A percentile compares a stretch with the other conserved stretches of the same genome.
Evolutionary conservation across 202 grass and related monocot species (phyloP).

Genomic region (Dendrocalamus latiflorus): DNA sequence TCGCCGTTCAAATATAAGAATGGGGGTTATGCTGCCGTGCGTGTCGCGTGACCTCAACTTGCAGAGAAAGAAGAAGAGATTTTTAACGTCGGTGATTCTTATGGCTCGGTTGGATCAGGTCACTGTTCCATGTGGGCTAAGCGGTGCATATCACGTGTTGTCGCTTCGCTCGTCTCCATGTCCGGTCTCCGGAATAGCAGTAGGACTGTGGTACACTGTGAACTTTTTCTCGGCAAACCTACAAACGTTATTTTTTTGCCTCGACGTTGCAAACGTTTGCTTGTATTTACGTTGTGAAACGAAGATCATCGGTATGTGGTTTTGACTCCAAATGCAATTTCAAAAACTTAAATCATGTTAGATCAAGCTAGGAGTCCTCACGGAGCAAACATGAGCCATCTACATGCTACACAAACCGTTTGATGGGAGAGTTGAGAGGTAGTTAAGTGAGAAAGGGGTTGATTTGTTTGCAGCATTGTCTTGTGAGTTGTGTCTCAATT

Average conservation of each 20-base stretch:
- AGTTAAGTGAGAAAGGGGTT: not conserved
- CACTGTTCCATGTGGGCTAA: conserved; percentile 19
- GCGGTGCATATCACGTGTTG: conserved; percentile 36
- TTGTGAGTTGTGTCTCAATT: not conserved
- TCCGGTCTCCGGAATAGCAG: not conserved
- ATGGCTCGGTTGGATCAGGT: conserved; percentile 5
- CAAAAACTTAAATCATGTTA: not conserved
- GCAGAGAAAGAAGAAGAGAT: not conserved
- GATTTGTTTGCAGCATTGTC: not conserved
- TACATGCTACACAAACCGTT: not conserved
- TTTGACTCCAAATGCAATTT: not conserved
- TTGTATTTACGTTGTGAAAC: not conserved
- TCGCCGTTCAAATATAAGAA: not conserved
- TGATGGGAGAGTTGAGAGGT: not conserved
- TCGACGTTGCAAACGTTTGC: not conserved
- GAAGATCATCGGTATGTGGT: not conserved
- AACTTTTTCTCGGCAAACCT: not conserved
- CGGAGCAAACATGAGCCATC: not conserved
- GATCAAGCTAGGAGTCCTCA: not conserved
- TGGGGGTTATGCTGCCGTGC: not conserved
- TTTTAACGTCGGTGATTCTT: not conserved
- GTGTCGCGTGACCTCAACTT: conserved; percentile 10
- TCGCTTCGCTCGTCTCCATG: not conserved
- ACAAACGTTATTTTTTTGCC: not conserved
- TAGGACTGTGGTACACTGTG: not conserved